Conservation (phyloP, 2,329 filamentous ascomycete genomes). For the Endothia cerciana region DNA sequence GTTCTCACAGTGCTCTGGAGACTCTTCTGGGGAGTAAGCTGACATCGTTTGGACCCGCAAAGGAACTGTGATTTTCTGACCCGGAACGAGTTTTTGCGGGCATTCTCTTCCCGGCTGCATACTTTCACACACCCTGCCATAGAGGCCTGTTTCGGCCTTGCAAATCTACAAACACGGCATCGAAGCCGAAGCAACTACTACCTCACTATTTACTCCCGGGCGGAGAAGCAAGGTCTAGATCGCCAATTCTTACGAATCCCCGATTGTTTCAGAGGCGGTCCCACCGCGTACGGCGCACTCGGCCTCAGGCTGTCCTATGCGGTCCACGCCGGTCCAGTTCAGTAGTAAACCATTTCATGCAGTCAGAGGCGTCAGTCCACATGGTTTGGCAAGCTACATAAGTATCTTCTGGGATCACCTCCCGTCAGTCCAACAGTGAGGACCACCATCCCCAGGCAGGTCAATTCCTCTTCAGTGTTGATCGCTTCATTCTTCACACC, state of each 20-base stretch:
- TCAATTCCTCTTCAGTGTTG: conserved; percentile 9
- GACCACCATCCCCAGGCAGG: background rate
- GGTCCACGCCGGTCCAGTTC: background rate
- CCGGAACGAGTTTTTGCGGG: background rate
- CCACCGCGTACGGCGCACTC: background rate
- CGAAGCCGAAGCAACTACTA: background rate
- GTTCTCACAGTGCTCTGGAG: background rate
- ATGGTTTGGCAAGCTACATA: background rate
- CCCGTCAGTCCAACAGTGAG: background rate
- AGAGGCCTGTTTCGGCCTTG: conserved; percentile 4
- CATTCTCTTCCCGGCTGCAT: background rate
- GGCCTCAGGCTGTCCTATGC: background rate
- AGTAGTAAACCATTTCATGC: background rate
- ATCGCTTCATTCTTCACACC: conserved; percentile 1
- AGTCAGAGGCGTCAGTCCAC: background rate
- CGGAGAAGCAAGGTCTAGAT: background rate
- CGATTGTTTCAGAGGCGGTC: background rate
- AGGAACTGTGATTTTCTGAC: background rate
- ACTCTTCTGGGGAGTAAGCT: background rate
- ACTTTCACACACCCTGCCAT: background rate
- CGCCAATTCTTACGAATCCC: background rate
- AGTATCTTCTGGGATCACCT: background rate
- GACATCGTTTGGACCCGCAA: background rate
- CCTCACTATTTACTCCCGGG: too few relatives aligned
- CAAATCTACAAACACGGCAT: background rate